Evolutionary conservation across 768 basidiomycete genomes (phyloP), one percentile per base, ranked within the genome.

Genomic region (Leccinellum luteum): DNA sequence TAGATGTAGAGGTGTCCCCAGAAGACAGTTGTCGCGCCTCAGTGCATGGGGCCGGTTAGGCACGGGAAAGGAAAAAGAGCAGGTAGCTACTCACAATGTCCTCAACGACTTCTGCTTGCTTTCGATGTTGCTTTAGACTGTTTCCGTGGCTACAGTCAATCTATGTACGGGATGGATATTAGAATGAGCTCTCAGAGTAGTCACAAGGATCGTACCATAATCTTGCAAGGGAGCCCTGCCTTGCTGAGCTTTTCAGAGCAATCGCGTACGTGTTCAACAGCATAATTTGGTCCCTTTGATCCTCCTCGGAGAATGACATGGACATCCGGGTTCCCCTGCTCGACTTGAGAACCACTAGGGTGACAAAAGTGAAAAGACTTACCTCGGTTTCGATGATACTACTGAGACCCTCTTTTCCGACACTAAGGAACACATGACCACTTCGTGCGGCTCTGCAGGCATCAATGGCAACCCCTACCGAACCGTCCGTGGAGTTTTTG

Each of bases 131-230:
- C 75, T 99, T 98, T 58, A 81, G 84, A 66, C 90, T 92, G 75
- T 98, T 98, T 58, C 96, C 94, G 69, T 98, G 95, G 65, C 93
- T 95, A 81, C 96, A 96, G 73, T 96, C 93, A 61, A 97, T 86
- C 94, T 96, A 68, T 30, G 62, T 49, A 25, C 32, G 10, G 21
- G 35, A 47, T 54, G 13, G 53, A 43, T 21, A 30, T 44, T 15
- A 25, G 9, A 28, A 44, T 14, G 23, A 50, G 15, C 32, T 50
- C 27, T 48, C 34, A 34, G 9, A 52, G 35, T 31, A 52, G 54
- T 43, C 45, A 23, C 57, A 45, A 1, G 56, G 38, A 55, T 60
- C 78, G 54, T 64, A 94, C 92, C 96, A 98, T 98, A 60, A 99
- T 81, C 69, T 87, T 92, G 60, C 83, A 82, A 12, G 84, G 66